Percentiles rank a stretch among this genome's conserved stretches.
phyloP scores from a whole-genome alignment of 2,329 filamentous ascomycete species.

The Fusarium sp. region DNA sequence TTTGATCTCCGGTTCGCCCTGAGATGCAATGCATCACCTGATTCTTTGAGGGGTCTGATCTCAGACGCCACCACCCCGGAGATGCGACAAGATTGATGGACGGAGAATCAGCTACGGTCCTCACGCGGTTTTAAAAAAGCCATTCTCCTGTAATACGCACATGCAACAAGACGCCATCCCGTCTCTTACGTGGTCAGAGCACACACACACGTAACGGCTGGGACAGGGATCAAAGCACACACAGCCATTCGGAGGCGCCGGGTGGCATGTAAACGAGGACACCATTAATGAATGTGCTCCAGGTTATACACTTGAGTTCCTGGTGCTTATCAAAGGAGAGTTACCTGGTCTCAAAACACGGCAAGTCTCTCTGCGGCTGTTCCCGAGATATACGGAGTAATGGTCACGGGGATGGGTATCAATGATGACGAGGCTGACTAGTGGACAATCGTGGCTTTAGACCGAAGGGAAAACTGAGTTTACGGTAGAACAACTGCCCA shows the following conservation, averaged over 20 bases:
- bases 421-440: constrained; percentile 1
- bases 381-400: not conserved
- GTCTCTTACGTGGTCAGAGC: not conserved
- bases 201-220: not conserved
- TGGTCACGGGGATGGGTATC: not conserved
- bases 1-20: not conserved
- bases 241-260: constrained; percentile 1
- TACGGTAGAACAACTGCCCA: constrained; percentile 5
- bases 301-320: not conserved
- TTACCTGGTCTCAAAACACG: not conserved
- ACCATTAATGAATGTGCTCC: not conserved
- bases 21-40: not conserved
- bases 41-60: not conserved
- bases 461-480: not conserved
- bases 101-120: not conserved
- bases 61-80: not conserved
- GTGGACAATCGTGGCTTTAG: not conserved
- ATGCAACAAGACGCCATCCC: not conserved
- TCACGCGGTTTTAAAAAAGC: not conserved
- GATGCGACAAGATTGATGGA: not conserved
- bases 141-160: not conserved
- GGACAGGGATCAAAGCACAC: constrained; percentile 1
- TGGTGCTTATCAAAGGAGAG: not conserved
- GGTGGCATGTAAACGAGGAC: constrained; percentile 10
- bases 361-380: not conserved